Base-by-base conservation (phyloP, 2,329 filamentous ascomycete species). In the Sporothrix mexicana region DNA sequence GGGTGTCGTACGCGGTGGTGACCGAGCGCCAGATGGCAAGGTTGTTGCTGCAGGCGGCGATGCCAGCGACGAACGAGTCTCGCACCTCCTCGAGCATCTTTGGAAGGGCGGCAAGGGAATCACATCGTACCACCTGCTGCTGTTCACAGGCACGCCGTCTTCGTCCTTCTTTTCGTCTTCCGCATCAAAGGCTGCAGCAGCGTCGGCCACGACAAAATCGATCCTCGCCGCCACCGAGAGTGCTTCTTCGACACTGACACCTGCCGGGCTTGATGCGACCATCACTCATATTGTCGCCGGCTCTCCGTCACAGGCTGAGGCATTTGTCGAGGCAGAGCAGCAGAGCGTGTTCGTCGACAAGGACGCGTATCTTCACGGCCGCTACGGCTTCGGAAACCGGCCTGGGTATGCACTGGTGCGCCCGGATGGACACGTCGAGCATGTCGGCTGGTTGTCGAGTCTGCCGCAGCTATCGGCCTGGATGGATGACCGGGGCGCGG, bases 1-100 rank as follows among this genome's bases (percentile, higher is more conserved):
- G 1, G 83, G 83, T 0, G 77, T 75, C 0, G 75, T 87, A 2
- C 79, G 80, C 59, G 84, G 85, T 45, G 86, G 86, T 1, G 83
- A 86, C 75, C 82, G 86, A 15, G 79, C 84, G 3, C 82, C 82
- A 0, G 83, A 86, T 72, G 82, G 81, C 3, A 75, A 74, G 67
- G 72, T 47, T 13, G 3, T 25, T 15, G 41, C 82, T 0, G 30
- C 53, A 59, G 73, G 57, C 12, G 69, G 51, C 0, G 76, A 73
- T 25, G 20, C 20, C 2, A 20, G 6, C 8, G 4, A 41, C 6
- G 49, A 49, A 6, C 45, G 43, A 23, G 25, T 41, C 20, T 71
- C 69, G 43, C 43, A 49, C 17, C 62, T 73, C 43, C 69, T 73
- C 2, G 55, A 61, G 7, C 47, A 41, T 12, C 15, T 73, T 6